A percentile compares a stretch with the other conserved stretches of the same genome.
phyloP scores from a whole-genome alignment of 345 rosid species.

The Durio zibethinus region DNA sequence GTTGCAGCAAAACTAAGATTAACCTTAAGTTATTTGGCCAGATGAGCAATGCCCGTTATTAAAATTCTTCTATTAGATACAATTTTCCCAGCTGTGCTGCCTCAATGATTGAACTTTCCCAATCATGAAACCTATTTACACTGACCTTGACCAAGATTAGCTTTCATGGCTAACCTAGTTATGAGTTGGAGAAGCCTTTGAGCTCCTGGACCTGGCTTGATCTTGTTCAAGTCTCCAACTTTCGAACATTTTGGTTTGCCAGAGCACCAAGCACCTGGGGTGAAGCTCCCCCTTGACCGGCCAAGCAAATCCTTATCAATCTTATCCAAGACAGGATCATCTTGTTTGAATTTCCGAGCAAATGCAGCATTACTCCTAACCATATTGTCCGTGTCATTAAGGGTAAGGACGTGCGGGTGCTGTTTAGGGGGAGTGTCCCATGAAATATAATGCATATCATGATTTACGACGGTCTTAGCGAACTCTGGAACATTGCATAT shows the following conservation, averaged over 20 bases:
- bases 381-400: slow-evolving; percentile 67
- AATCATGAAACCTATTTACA: slow-evolving; percentile 59
- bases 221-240: slow-evolving; percentile 58
- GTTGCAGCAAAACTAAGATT: background rate
- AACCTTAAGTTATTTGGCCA: background rate
- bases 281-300: slow-evolving; percentile 56
- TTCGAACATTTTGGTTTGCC: slow-evolving; percentile 63
- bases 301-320: slow-evolving; percentile 70
- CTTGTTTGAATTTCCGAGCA: slow-evolving; percentile 71
- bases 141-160: slow-evolving; percentile 48
- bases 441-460: slow-evolving; percentile 88
- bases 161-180: slow-evolving; percentile 42
- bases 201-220: slow-evolving; percentile 78
- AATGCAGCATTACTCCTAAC: slow-evolving; percentile 79
- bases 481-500: slow-evolving; percentile 88
- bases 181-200: slow-evolving; percentile 58
- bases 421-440: slow-evolving; percentile 96
- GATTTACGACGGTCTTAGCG: slow-evolving; percentile 64
- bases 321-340: slow-evolving; percentile 56
- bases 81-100: background rate
- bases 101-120: background rate
- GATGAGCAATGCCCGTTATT: background rate
- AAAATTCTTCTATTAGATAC: background rate
- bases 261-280: slow-evolving; percentile 97
- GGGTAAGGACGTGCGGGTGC: slow-evolving; percentile 78